Base-by-base conservation (phyloP, 2,329 filamentous ascomycete genomes). In the Neofusicoccum cordaticola region DNA sequence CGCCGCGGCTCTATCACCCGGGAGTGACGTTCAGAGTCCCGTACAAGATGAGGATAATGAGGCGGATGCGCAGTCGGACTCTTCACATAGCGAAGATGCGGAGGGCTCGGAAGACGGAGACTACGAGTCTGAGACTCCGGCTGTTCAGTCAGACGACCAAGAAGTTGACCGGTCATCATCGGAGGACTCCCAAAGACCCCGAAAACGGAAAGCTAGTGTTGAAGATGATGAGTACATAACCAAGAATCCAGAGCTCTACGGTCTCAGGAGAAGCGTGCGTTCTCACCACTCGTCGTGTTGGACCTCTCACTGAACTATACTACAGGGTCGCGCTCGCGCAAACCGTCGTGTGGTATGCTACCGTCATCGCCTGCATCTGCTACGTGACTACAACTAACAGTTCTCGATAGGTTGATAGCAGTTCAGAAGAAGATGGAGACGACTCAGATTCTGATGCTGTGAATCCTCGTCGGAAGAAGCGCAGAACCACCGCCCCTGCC, bases 221-320 rank as follows among this genome's bases (percentile, higher is more conserved):
- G 88, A 89, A 60, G 91, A 95, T 71, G 90, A 95, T 66, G 89
- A 93, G 52, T 93, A 88, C 74, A 97, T 98, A 71, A 86, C 89
- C 72, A 90, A 92, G 73, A 96, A 99, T 73, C 95, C 95, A 50
- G 93, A 97, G 79, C 83, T 99, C 8, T 99, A 98, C 81, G 95
- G 95, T 53, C 84, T 99, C 70, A 88, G 95, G 71, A 87, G 95
- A 81, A 99, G 95, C 82, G 93, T 95, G 88, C 68, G 90, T 79
- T 64, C 68, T 66, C 65, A 60, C 34, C 64, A 52, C 63, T 61
- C 17, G 63, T 50, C 57, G 34, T 44, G 44, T 51, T 44, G 45
- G 56, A 65, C 58, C 62, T 41, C 65, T 68, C 67, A 75, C 77
- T 81, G 72, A 80, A 72, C 58, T 67, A 34, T 47, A 8, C 61